Evolutionary conservation across 768 basidiomycete species (phyloP).

Genomic region (Serendipita sp.): DNA sequence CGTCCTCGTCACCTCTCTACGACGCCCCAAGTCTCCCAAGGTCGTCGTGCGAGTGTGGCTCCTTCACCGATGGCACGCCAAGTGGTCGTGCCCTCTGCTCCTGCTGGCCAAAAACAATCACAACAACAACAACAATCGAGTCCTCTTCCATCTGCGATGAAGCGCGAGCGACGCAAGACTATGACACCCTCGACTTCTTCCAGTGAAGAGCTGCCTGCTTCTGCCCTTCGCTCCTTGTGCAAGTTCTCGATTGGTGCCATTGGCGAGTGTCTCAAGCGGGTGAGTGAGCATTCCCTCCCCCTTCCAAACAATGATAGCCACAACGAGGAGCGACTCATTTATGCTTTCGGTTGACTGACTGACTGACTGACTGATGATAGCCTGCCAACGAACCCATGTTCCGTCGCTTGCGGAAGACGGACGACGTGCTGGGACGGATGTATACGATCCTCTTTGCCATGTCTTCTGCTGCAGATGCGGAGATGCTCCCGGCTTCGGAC

Average conservation of each 20-base stretch:
- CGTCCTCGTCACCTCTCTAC: background rate
- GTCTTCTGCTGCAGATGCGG: background rate
- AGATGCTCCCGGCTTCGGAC: background rate
- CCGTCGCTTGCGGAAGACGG: background rate
- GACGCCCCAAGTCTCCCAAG: background rate
- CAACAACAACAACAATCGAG: background rate
- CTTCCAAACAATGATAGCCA: too few species aligned
- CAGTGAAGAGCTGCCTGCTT: background rate
- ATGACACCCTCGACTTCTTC: background rate
- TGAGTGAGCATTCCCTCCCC: background rate
- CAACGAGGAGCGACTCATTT: too few species aligned
- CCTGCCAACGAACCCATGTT: background rate
- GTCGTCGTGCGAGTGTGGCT: background rate
- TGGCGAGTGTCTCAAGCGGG: background rate
- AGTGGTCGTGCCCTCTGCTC: background rate
- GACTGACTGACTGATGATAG: too few species aligned
- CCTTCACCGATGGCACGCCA: background rate
- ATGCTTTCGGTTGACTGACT: too few species aligned
- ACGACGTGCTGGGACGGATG: background rate
- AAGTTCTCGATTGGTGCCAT: slow-evolving; percentile 1
- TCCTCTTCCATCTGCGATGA: background rate
- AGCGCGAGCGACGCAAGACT: background rate
- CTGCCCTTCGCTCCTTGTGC: background rate
- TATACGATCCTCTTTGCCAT: background rate
- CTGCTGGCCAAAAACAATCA: too few species aligned